Base-by-base conservation (phyloP, 2,329 filamentous ascomycete genomes). In the Verticillium dahliae region DNA sequence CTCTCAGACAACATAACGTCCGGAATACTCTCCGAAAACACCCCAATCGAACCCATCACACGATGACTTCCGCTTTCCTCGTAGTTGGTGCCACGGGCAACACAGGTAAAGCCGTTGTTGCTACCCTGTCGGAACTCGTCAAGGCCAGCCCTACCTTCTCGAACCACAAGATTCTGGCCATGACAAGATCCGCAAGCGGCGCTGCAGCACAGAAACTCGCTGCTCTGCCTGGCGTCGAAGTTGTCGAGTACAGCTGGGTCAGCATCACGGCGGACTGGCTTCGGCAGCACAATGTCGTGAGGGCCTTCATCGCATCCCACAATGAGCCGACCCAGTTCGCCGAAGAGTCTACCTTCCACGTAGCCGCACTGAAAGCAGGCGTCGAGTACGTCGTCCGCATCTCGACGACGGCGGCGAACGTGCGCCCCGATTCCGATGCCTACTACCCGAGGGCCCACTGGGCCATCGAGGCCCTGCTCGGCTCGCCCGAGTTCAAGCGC, bases 331-430 rank as follows among this genome's bases (percentile, higher is more conserved):
- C 61, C 4, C 73, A 77, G 18, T 80, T 80, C 58, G 68, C 72
- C 34, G 74, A 78, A 34, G 76, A 79, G 60, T 73, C 74, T 0
- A 66, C 69, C 0, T 76, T 79, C 60, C 68, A 73, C 52, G 9
- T 74, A 1, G 68, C 70, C 1, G 70, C 71, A 10, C 71, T 76
- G 1, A 60, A 67, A 3, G 75, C 73, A 1, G 72, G 75, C 11
- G 72, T 79, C 1, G 63, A 75, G 56, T 79, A 79, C 58, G 70
- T 79, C 10, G 76, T 79, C 4, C 72, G 75, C 1, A 75, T 79
- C 62, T 78, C 75, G 0, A 79, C 76, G 0, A 75, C 69, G 0
- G 72, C 71, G 1, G 65, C 70, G 0, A 74, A 75, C 27, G 72
- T 78, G 2, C 68, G 67, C n/a, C 74, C 76, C 0, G 71, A 74